phyloP scores from a whole-genome alignment of 2,329 filamentous ascomycete species.

The Fusarium continuum region DNA sequence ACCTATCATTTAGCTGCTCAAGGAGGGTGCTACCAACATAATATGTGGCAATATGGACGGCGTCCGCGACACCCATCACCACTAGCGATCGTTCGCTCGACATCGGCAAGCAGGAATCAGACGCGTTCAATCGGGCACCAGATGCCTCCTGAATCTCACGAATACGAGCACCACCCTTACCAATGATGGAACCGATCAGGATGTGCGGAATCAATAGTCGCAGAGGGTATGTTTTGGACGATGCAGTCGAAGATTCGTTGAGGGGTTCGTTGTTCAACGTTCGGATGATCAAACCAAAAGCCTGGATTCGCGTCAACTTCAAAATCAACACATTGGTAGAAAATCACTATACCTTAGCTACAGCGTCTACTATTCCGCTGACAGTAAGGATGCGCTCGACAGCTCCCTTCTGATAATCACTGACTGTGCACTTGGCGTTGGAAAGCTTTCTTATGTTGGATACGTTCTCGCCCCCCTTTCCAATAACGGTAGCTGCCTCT shows the following conservation, averaged over 20 bases:
- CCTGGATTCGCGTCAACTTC: constrained; percentile 61
- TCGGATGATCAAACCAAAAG: constrained; percentile 96
- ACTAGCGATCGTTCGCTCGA: constrained; percentile 98
- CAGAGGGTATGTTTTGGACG: constrained; percentile 97
- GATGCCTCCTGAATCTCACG: constrained; percentile 98
- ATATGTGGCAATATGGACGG: constrained; percentile 98
- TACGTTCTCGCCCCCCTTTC: constrained; percentile 98
- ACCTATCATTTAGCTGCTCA: constrained; percentile 96
- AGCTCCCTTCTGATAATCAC: constrained; percentile 95
- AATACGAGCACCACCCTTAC: constrained; percentile 94
- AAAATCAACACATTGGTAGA: not conserved
- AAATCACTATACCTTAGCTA: constrained; percentile 79
- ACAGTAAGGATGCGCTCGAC: constrained; percentile 98
- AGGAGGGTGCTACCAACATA: constrained; percentile 98
- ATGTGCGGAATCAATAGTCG: constrained; percentile 96
- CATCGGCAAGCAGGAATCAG: constrained; percentile 90
- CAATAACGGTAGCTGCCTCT: constrained; percentile 96
- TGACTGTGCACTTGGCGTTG: constrained; percentile 97
- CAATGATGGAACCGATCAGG: constrained; percentile 97
- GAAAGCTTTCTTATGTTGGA: constrained; percentile 95
- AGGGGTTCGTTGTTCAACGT: constrained; percentile 97
- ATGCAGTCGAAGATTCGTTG: constrained; percentile 84
- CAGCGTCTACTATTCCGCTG: constrained; percentile 94
- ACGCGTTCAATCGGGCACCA: constrained; percentile 94
- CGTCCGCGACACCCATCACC: constrained; percentile 96